These are phyloP conservation scores for Scedosporium boydii DNA, from an alignment of 2,329 filamentous ascomycete genomes.

Conservation along the genomic window DNA sequence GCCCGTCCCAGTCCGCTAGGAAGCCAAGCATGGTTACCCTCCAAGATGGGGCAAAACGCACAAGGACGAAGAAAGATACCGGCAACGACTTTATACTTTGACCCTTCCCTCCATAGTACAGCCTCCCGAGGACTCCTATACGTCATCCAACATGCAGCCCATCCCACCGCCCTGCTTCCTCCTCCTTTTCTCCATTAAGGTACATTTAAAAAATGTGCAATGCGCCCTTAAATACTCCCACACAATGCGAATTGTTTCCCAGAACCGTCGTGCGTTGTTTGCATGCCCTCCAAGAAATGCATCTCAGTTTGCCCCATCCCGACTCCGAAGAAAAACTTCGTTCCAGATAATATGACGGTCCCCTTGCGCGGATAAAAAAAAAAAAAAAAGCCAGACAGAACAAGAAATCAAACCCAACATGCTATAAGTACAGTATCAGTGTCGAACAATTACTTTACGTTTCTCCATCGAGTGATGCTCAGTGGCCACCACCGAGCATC, in stretches of 20 bases:
- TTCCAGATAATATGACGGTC: not conserved
- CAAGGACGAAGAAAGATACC: no score
- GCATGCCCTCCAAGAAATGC: not conserved
- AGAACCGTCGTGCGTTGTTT: not conserved
- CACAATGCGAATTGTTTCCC: not conserved
- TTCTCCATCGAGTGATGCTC: not conserved
- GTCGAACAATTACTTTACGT: not conserved
- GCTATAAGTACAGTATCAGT: not conserved
- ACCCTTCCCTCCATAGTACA: not conserved
- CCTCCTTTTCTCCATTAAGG: not conserved
- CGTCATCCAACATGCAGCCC: not conserved
- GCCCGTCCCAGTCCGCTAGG: no score
- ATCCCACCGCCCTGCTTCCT: not conserved
- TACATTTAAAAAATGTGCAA: not conserved
- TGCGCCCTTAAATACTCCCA: not conserved
- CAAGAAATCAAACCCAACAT: not conserved
- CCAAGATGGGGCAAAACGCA: no score
- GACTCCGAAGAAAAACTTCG: not conserved
- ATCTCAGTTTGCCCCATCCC: not conserved
- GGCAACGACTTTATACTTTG: no score
- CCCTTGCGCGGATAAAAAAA: not conserved
- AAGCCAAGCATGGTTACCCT: no score
- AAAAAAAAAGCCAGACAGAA: not conserved
- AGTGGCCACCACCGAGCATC: constrained; percentile 4
- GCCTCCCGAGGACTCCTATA: not conserved